These are phyloP conservation scores for Barnettozyma pratensis DNA, from an alignment of 805 yeast species.

Conservation along the genomic window DNA sequence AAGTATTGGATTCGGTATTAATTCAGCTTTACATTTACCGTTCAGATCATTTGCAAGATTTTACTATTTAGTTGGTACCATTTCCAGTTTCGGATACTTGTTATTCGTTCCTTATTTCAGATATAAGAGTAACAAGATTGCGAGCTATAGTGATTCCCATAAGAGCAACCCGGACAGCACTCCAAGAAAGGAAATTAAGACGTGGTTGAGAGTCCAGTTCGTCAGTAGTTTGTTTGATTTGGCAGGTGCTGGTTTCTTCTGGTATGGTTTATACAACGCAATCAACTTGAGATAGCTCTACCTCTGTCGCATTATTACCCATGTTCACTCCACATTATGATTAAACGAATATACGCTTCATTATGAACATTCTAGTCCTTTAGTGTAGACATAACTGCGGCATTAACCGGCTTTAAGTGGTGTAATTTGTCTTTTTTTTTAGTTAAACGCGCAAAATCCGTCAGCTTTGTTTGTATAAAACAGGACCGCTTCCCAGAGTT, in stretches of 20 bases:
- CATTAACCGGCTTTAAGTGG: neutral
- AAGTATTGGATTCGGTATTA: constrained; percentile 13
- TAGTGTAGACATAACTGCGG: neutral
- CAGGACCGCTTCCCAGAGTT: too few species aligned
- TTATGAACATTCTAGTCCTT: neutral
- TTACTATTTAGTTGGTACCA: constrained; percentile 16
- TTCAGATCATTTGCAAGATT: constrained; percentile 13
- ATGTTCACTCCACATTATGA: neutral
- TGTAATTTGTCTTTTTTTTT: neutral
- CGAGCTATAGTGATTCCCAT: constrained; percentile 3
- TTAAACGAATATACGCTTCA: too few species aligned
- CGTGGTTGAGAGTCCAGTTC: constrained; percentile 11
- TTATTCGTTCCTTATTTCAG: constrained; percentile 15
- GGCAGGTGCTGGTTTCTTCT: constrained; percentile 12
- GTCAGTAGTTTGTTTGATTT: constrained; percentile 13
- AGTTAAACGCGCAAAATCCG: constrained; percentile 5
- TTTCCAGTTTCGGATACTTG: constrained; percentile 10
- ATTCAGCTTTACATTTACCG: constrained; percentile 11
- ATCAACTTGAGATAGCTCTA: constrained; percentile 4
- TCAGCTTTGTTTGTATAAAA: neutral
- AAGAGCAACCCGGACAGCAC: constrained; percentile 2
- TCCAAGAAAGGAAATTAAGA: constrained; percentile 13
- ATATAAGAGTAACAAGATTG: constrained; percentile 10
- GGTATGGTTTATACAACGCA: constrained; percentile 15
- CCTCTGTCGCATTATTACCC: neutral